Base-by-base conservation (phyloP, 2,329 filamentous ascomycete species). In the Penicillium sp. region DNA sequence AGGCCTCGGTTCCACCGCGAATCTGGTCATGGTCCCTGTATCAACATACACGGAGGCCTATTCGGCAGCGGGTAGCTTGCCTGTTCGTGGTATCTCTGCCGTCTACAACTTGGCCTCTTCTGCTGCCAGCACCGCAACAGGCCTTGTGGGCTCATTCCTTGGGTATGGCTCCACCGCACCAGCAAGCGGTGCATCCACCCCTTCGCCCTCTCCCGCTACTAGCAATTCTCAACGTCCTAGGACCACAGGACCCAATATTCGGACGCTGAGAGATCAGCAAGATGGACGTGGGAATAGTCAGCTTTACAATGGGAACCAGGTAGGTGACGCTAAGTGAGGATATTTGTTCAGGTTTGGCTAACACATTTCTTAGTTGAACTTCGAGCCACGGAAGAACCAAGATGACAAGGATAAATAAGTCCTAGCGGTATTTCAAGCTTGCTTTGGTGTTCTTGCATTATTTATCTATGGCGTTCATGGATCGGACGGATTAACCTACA, bases 241-340 rank as follows among this genome's bases (percentile, higher is more conserved):
- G 27, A 54, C 56, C 13, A 50, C 60, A 2, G 71, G 71, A 6
- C 70, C 74, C n/a, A 79, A 77, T 40, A 74, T 83, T 27, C 75
- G 80, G 50, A 86, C 83, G 0, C 73, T 87, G 54, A 75, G 77
- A 62, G 84, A 87, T 58, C 78, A 81, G 40, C 77, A 81, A 21
- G 79, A 84, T 60, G 78, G 81, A 40, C 79, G 80, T 53, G 75
- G 83, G 55, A 82, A 87, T 61, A 83, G 86, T 45, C 88, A 95
- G 69, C 84, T 95, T 47, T 96, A 97, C 71, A 97, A 97, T 69
- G 93, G 93, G 1, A 97, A 96, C 70, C 90, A 90, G 71, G 90
- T 93, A 80, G 75, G 85, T 77, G 10, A 6, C 42, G 15, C 13
- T 19, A 35, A n/a, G 5, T 12, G 8, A 13, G 7, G 25, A 37